These are phyloP conservation scores for Sorghum bicolor DNA, from an alignment of 176 grass and related monocot species.

Conservation along the genomic window Sorghum_bicolor_NCBIv3 NC_012879.2:55733501-55734000, in stretches of 20 bases:
- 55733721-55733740: neutral
- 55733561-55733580: too few species aligned
- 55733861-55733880: neutral
- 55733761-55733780: neutral
- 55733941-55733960: neutral
- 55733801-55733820: neutral
- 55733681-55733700: neutral
- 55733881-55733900: neutral
- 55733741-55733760: neutral
- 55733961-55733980: neutral
- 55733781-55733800: neutral
- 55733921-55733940: neutral
- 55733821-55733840: neutral
- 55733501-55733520: too few species aligned
- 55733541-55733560: too few species aligned
- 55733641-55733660: neutral
- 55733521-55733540: neutral
- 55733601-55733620: neutral
- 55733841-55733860: neutral
- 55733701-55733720: slow-evolving; percentile 14
- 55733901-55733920: neutral
- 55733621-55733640: neutral
- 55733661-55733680: neutral
- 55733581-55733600: neutral
- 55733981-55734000: too few species aligned